Conservation (phyloP, 805 yeast genomes). For the Pichia scutulata region DNA sequence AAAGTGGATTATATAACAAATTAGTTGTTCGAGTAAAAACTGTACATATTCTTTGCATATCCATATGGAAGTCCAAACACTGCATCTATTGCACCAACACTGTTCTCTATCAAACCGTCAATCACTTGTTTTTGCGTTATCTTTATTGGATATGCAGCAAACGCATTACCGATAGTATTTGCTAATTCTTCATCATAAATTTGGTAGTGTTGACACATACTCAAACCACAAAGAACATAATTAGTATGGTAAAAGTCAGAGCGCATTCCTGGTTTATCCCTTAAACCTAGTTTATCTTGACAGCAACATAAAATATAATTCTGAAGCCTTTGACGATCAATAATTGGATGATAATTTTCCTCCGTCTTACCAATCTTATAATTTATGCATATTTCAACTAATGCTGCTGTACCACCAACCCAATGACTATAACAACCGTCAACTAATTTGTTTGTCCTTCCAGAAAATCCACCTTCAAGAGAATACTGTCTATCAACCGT, state of each 20-base stretch:
- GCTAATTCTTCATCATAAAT: slow-evolving; percentile 13
- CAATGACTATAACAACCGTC: slow-evolving; percentile 96
- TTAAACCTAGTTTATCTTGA: slow-evolving; percentile 47
- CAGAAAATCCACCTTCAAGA: slow-evolving; percentile 82
- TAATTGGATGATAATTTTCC: slow-evolving; percentile 14
- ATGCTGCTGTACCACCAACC: slow-evolving; percentile 75
- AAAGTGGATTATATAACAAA: no score
- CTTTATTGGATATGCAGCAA: slow-evolving; percentile 16
- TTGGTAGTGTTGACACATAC: slow-evolving; percentile 45
- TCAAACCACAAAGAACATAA: slow-evolving; percentile 71
- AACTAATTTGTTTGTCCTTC: slow-evolving; percentile 87
- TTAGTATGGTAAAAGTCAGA: slow-evolving; percentile 91
- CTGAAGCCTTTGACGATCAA: slow-evolving; percentile 51
- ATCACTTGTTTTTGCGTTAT: slow-evolving; percentile 15
- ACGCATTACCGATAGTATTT: slow-evolving; percentile 12
- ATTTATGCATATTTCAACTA: slow-evolving; percentile 46
- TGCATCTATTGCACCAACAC: slow-evolving; percentile 40
- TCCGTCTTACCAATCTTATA: slow-evolving; percentile 40
- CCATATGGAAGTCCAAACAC: slow-evolving; percentile 49
- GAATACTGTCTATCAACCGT: slow-evolving; percentile 55
- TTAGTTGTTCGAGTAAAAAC: slow-evolving; percentile 1
- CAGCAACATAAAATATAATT: slow-evolving; percentile 77
- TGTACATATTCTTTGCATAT: slow-evolving; percentile 17
- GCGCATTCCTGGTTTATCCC: slow-evolving; percentile 77
- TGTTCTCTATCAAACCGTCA: slow-evolving; percentile 15